Evolutionary conservation across 1,284 basidiomycete species (phyloP).

Genomic region (Hymenochaete sp.): DNA sequence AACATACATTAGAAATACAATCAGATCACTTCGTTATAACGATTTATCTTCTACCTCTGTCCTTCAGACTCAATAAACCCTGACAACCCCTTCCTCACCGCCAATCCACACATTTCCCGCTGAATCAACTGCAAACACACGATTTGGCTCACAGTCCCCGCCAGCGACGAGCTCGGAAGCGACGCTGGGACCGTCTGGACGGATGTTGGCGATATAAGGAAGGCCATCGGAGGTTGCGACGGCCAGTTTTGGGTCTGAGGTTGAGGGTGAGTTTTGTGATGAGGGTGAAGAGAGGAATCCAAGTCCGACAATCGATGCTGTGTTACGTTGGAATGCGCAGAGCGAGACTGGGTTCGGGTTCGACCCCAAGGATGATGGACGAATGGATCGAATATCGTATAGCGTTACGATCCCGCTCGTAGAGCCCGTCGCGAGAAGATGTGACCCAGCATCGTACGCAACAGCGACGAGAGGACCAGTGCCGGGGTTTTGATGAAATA

Average conservation of each 20-base stretch:
- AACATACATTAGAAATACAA: too few relatives aligned
- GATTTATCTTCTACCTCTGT: background rate
- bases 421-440: constrained; percentile 56
- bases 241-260: constrained; percentile 31
- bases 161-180: constrained; percentile 38
- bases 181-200: constrained; percentile 31
- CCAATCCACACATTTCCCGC: constrained; percentile 45
- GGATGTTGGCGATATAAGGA: constrained; percentile 40
- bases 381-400: constrained; percentile 41
- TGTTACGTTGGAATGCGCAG: constrained; percentile 44
- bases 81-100: constrained; percentile 34
- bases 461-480: constrained; percentile 44
- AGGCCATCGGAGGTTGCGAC: constrained; percentile 50
- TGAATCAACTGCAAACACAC: constrained; percentile 28
- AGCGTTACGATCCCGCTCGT: constrained; percentile 49
- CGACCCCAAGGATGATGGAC: too few relatives aligned
- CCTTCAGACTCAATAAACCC: constrained; percentile 18
- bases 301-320: constrained; percentile 28
- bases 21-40: too few relatives aligned
- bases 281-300: constrained; percentile 27
- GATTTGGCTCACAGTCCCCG: constrained; percentile 42
- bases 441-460: constrained; percentile 33
- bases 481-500: constrained; percentile 25
- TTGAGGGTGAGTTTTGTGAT: background rate
- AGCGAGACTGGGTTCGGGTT: constrained; percentile 32